Evolutionary conservation across 2,329 filamentous ascomycete species (phyloP), one percentile per base, ranked within the genome.

Genomic region (Elsinoe batatas): DNA sequence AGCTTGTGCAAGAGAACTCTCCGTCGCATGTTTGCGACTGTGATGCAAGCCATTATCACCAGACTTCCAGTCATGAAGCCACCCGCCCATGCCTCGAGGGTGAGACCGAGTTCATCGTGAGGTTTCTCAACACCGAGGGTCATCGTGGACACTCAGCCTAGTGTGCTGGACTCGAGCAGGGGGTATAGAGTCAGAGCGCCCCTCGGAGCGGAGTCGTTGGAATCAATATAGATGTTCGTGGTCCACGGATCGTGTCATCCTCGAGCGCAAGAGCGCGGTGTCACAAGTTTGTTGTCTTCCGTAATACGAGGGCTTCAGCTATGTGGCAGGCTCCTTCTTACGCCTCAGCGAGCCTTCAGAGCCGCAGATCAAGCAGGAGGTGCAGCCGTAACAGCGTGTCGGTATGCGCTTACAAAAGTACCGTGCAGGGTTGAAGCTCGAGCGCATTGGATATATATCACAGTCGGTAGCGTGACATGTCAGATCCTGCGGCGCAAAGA

Each of bases 1-100:
- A 77, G 65, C 62, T 76, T 76, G 63, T 77, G 75, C 57, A 77
- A 64, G 30, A 76, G 61, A 8, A 76, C 72, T 37, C 69, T 67
- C 60, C 68, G 65, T 36, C 74, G 67, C 74, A 77, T 76, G 59
- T 77, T 77, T 20, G 73, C 70, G 26, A 76, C 62, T 15, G 74
- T 74, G 42, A 76, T 71, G 58, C 71, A 74, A 15, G 68, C 65
- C 73, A 77, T 75, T 49, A 76, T 72, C 58, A 76, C 67, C 32
- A 77, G 65, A 11, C 68, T 67, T 10, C 68, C 68, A 40, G 64
- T 60, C 64, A 70, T 65, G 57, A 63, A 68, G 12, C 64, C 66
- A 17, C 59, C 57, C 15, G 59, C 59, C 59, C 59, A 61, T 54
- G 59, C 59, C 20, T 61, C 59, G 30, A 61, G 58, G 3, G 56